Evolutionary conservation across 192 early-diverging fungal genomes (phyloP), one percentile per base, ranked within the genome.

Genomic region (Diversispora epigaea): DNA sequence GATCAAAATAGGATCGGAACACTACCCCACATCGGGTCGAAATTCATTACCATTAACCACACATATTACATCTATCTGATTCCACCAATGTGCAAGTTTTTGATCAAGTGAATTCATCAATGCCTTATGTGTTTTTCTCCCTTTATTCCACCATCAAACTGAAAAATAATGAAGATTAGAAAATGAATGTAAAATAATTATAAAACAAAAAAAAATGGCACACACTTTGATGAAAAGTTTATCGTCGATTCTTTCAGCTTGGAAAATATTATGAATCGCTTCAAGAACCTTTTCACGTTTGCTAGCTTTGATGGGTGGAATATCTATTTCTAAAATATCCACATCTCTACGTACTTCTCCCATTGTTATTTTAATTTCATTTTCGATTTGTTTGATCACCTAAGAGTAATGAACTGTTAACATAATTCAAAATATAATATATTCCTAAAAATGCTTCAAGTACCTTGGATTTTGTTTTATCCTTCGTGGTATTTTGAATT

Each of bases 351-450:
- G 66, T 22, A 68, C 39, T 68, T 68, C 21, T 10, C 66, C 1
- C 39, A 68, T 41, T 68, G 4, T 45, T 46, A 5, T 45, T 22
- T 68, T 68, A 46, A 68, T 45, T 68, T 68, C 66, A 52, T 68
- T 68, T 68, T 68, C 66, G 4, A 68, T 68, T 68, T 68, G 66
- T 47, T 15, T 68, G 66, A 68, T 68, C 66, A 68, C 47, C 66
- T 68, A 68, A 39, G 66, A 68, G 66, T 47, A 68, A 68, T 22
- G 21, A 45, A 68, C 45, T 45, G 66, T 68, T 68, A 45, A 45
- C 66, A n/a, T 68, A 49, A 68, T 68, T 68, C 66, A 52, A 68
- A 68, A 68, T 68, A 68, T 22, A 68, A 14, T 2, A 40, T 63
- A 1, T 40, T 40, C 2, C 21, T 1, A 63, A 63, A 21, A 40